Evolutionary conservation across 768 basidiomycete species (phyloP), one percentile per base, ranked within the genome.

Genomic region (Naganishia randhawae): DNA sequence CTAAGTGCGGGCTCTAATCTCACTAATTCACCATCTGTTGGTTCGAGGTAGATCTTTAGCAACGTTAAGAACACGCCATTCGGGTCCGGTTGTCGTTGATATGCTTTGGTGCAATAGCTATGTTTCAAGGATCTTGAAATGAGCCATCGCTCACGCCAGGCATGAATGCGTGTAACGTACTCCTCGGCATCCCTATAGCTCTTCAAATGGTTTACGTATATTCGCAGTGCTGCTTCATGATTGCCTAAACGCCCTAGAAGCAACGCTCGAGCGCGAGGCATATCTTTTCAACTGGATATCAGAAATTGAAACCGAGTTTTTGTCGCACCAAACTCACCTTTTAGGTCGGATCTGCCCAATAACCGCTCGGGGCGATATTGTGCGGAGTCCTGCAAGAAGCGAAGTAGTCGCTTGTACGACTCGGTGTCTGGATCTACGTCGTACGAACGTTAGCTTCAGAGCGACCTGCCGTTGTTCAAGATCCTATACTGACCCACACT

Each of bases 211-310:
- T 97, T 89, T 7, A 94, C 92, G 77, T 98, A 99, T 16, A 95
- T 85, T 75, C 94, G 91, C n/a, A 98, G 85, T 0, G 95, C 93
- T 69, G 88, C 91, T 70, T 96, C 92, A 70, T 98, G 95, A 64
- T 91, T 86, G 1, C 90, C 92, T 69, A 97, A 83, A 51, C 89
- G 85, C 11, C 96, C 96, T 11, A 97, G 82, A 8, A 99, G 84
- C 68, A 97, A 87, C 0, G 96, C 96, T 48, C 92, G 87, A 17
- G 91, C 92, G 79, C 98, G 92, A 68, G 86, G 92, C 42, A 96
- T 83, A 73, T 92, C 92, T 93, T 73, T 6, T 33, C 35, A 42
- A 22, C 35, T 2, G 13, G 19, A 27, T 52, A 51, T 22, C 14
- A 33, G 31, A 25, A 48, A 53, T 62, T 14, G 22, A 9, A 19